Evolutionary conservation across 2,329 filamentous ascomycete genomes (phyloP).

Genomic region (Pyricularia sp.): DNA sequence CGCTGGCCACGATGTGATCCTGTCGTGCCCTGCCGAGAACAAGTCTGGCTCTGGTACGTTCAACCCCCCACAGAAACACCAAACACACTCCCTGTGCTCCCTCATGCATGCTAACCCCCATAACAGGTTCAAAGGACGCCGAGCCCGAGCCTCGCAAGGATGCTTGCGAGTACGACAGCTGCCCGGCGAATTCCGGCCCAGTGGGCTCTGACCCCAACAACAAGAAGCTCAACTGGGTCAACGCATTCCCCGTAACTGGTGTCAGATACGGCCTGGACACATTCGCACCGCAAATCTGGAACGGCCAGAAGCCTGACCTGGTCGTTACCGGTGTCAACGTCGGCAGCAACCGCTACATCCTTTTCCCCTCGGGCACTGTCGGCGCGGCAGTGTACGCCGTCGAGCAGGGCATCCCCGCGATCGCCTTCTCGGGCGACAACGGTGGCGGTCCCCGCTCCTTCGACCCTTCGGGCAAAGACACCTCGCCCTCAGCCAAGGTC

Average conservation of each 20-base stretch:
- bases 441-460: slow-evolving; percentile 31
- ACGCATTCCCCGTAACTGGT: slow-evolving; percentile 57
- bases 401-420: slow-evolving; percentile 48
- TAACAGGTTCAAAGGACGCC: slow-evolving; percentile 39
- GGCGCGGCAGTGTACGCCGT: slow-evolving; percentile 53
- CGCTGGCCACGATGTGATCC: slow-evolving; percentile 50
- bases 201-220: slow-evolving; percentile 47
- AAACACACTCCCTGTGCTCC: neutral
- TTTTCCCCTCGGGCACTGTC: slow-evolving; percentile 55
- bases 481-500: slow-evolving; percentile 43
- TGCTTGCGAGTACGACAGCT: slow-evolving; percentile 54
- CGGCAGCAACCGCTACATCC: slow-evolving; percentile 45
- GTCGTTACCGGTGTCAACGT: slow-evolving; percentile 58
- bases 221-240: slow-evolving; percentile 60
- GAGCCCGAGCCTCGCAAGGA: slow-evolving; percentile 35
- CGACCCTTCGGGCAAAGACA: slow-evolving; percentile 44
- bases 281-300: slow-evolving; percentile 44
- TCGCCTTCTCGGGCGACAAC: slow-evolving; percentile 55
- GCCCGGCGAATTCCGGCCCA: slow-evolving; percentile 44
- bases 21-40: slow-evolving; percentile 59
- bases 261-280: slow-evolving; percentile 53
- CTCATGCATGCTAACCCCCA: neutral
- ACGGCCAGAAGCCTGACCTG: slow-evolving; percentile 44
- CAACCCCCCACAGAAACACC: neutral
- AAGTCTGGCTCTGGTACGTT: slow-evolving; percentile 49